Conservation (phyloP, 768 basidiomycete genomes). For the Leucocoprinus sp. region DNA sequence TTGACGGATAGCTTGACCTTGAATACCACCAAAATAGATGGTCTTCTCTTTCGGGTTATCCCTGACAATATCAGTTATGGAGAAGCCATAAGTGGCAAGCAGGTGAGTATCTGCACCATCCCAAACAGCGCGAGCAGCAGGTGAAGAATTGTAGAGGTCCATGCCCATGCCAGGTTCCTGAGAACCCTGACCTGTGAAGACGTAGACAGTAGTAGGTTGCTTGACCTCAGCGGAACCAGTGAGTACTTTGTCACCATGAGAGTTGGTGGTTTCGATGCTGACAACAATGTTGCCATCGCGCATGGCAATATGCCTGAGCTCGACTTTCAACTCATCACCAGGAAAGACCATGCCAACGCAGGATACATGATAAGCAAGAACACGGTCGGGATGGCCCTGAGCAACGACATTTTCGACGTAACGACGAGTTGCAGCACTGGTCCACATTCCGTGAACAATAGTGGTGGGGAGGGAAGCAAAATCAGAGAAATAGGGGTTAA, state of each 20-base stretch:
- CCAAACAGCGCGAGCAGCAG: slow-evolving; percentile 95
- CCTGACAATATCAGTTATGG: slow-evolving; percentile 97
- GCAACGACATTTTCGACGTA: slow-evolving; percentile 93
- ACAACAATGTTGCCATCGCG: slow-evolving; percentile 89
- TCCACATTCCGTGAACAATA: slow-evolving; percentile 97
- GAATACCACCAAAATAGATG: slow-evolving; percentile 98
- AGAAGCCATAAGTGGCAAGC: slow-evolving; percentile 94
- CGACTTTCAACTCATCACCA: slow-evolving; percentile 77
- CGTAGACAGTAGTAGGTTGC: slow-evolving; percentile 88
- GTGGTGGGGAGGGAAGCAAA: slow-evolving; percentile 90
- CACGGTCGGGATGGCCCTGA: slow-evolving; percentile 86
- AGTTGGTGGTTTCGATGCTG: slow-evolving; percentile 79
- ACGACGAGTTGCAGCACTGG: slow-evolving; percentile 87
- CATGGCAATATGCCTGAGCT: slow-evolving; percentile 87
- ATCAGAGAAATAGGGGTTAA: slow-evolving; percentile 97
- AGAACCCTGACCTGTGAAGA: slow-evolving; percentile 97
- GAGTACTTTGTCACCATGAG: slow-evolving; percentile 83
- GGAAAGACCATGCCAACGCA: slow-evolving; percentile 98
- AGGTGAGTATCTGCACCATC: slow-evolving; percentile 92
- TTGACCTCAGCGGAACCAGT: slow-evolving; percentile 89
- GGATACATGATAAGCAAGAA: slow-evolving; percentile 83
- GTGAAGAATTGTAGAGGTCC: slow-evolving; percentile 90
- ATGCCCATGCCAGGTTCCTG: slow-evolving; percentile 99
- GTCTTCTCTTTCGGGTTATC: slow-evolving; percentile 98
- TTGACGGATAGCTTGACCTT: slow-evolving; percentile 95